A percentile compares a stretch with the other conserved stretches of the same genome.
These are phyloP conservation scores for Rhipidocladum racemiflorum DNA, from an alignment of 176 grass and related monocot genomes.

Conservation along the genomic window DNA sequence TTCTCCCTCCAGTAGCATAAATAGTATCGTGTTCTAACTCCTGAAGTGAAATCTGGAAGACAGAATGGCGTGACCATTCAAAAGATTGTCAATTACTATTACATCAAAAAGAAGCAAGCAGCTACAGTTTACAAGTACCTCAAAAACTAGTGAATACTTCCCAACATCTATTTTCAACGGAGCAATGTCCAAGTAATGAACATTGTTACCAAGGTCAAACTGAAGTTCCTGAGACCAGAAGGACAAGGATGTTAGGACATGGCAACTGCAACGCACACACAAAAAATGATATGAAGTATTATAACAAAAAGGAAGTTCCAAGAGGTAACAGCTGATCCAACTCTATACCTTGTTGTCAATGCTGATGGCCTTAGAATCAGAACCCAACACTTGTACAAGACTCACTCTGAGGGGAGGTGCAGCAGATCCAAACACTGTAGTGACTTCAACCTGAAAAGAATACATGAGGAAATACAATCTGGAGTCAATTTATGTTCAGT, in stretches of 20 bases:
- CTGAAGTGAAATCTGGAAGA: slow-evolving; percentile 63
- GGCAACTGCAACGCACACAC: background rate
- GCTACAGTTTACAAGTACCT: slow-evolving; percentile 53
- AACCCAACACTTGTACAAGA: slow-evolving; percentile 60
- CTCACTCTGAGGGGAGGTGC: slow-evolving; percentile 73
- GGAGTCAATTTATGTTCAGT: background rate
- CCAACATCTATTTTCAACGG: slow-evolving; percentile 88
- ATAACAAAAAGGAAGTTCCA: background rate
- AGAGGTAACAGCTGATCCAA: slow-evolving; percentile 12
- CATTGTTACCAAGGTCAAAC: slow-evolving; percentile 64
- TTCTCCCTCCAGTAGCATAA: slow-evolving; percentile 73
- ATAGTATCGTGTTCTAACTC: slow-evolving; percentile 54
- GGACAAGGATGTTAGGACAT: slow-evolving; percentile 18
- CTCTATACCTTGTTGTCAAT: slow-evolving; percentile 38
- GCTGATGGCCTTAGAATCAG: slow-evolving; percentile 61
- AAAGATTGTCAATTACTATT: background rate
- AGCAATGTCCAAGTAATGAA: slow-evolving; percentile 86
- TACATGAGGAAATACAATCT: background rate
- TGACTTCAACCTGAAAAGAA: slow-evolving; percentile 86
- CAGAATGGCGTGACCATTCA: slow-evolving; percentile 6
- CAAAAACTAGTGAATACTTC: slow-evolving; percentile 82
- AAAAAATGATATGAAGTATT: slow-evolving; percentile 5
- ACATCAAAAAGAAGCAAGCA: background rate
- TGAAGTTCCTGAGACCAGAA: slow-evolving; percentile 69
- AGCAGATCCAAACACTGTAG: slow-evolving; percentile 82